Base-by-base conservation (phyloP, 495 filamentous ascomycete genomes). In the Corynascus novoguineensis region DNA sequence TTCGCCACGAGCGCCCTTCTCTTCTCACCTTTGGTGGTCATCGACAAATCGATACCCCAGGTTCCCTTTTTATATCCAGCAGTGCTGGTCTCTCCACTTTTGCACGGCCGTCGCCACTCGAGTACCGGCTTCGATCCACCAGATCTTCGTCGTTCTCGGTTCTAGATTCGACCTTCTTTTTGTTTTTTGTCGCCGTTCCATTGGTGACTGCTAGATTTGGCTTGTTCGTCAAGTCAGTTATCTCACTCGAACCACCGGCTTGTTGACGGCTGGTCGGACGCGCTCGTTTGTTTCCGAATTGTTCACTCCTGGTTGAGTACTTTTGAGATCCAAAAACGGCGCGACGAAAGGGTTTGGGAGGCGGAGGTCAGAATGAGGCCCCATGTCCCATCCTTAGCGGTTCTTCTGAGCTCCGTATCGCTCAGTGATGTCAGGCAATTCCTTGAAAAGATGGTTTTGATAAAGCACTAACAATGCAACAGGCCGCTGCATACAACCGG, bases 201-300 rank as follows among this genome's bases (percentile, higher is more conserved):
- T n/a, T n/a, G n/a, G n/a, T n/a, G 12, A 25, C 24, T 22, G 21
- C 32, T 19, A 40, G 35, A 4, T n/a, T 15, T 4, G 15, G 12
- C 24, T 12, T 28, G 21, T 41, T 12, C 11, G 31, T 29, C 19
- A 7, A 29, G 35, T 11, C n/a, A 19, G n/a, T 35, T 42, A 22
- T 38, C 37, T 31, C 67, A 66, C 65, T 69, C 69, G 64, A 71
- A 55, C 64, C 66, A 64, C 64, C 40, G 38, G 12, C 14, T 61
- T 58, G 15, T 40, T 60, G 59, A 72, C 72, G 66, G 70, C 72
- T 71, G 69, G 72, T 57, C 70, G 67, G 65, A 69, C 68, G 28
- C 40, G 31, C 57, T 46, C 57, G 31, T 44, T 61, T 38, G 50
- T 57, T 55, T 53, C 38, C 27, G 24, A n/a, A 24, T 34, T 10